Evolutionary conservation across 169 alveolate genomes (phyloP), one percentile per base, ranked within the genome.

Genomic region (Cryptosporidium meleagridis): DNA sequence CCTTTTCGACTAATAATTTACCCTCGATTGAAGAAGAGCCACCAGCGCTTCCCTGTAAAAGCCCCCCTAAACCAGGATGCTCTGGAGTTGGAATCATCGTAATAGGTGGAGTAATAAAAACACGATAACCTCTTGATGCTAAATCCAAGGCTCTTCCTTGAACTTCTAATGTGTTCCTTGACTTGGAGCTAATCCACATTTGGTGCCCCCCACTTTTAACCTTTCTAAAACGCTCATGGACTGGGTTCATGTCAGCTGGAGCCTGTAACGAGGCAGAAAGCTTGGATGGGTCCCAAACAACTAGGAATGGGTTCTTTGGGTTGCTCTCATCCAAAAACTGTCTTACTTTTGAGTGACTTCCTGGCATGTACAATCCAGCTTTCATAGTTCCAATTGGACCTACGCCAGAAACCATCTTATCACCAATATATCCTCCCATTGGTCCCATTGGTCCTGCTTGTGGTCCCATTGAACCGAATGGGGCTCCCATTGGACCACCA

Each of bases 121-220:
- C 89, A 31, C 89, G 69, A 29, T 80, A 80, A 44, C 89, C 89
- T n/a, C 80, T 69, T 9, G 75, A 41, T 21, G 89, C 89, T 29
- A 80, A 65, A 41, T 80, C 89, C 4, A 62, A 33, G 18, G 89
- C 89, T 37, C 89, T 80, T 61, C 89, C 89, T 12, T 80, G 89
- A 18, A 80, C 89, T 23, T 80, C 89, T 18, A 80, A 41, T 41
- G 67, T 12, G 31, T 62, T 80, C 23, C 89, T 80, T 21, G 80
- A 35, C 31, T 65, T 59, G 55, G 89, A 80, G 35, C 52, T 62
- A 10, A 80, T 80, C 89, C 89, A 80, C 89, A 80, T 80, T 48
- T 80, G 73, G 26, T 80, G 89, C 5, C 89, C 89, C 10, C 89
- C 89, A 8, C 61, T 44, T 26, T 80, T 80, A 21, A 80, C 89